Evolutionary conservation across 345 rosid species (phyloP), one percentile per base, ranked within the genome.

Genomic region (Stellera chamaejasme): DNA sequence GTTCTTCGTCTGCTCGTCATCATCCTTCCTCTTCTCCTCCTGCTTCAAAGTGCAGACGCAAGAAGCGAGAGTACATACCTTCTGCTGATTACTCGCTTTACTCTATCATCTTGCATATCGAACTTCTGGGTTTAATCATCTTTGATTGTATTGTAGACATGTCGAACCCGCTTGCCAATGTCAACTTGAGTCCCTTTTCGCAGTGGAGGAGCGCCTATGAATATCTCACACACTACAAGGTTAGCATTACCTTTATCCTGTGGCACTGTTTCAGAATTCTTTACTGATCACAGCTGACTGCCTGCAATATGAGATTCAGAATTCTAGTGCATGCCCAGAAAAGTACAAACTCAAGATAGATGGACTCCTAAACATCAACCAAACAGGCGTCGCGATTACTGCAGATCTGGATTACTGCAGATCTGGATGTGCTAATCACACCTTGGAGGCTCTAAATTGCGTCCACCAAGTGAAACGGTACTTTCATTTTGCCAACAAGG

Each of bases 181-280:
- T 67, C 49, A 77, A 64, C 56, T 54, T 67, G 52, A 61, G 75
- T 42, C 81, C 81, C n/a, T 54, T 69, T 58, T 12, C 41, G 61
- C 64, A 65, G 27, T 73, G 78, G 78, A 64, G 69, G 62, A 67
- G 66, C 15, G 78, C 78, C 13, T 64, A 62, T 8, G 68, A 69
- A 5, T 77, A 78, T 70, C 45, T 69, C 56, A 26, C 39, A 14
- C 56, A 59, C 8, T 48, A 48, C 19, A 48, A 48, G 50, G 50
- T 48, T 32, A 23, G 42, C 50, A 6, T 11, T 28, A 0, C 13
- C 49, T 3, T 4, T 36, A 11, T 43, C 23, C 23, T 19, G 23
- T 1, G 23, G 23, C 1, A 19, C 23, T 19, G 23, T 19, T 19
- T 19, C 23, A 19, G 23, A 19, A 23, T 43, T 23, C 6, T 42